These are phyloP conservation scores for Pseudogymnoascus sp. DNA, from an alignment of 2,329 filamentous ascomycete genomes.

Conservation along the genomic window DNA sequence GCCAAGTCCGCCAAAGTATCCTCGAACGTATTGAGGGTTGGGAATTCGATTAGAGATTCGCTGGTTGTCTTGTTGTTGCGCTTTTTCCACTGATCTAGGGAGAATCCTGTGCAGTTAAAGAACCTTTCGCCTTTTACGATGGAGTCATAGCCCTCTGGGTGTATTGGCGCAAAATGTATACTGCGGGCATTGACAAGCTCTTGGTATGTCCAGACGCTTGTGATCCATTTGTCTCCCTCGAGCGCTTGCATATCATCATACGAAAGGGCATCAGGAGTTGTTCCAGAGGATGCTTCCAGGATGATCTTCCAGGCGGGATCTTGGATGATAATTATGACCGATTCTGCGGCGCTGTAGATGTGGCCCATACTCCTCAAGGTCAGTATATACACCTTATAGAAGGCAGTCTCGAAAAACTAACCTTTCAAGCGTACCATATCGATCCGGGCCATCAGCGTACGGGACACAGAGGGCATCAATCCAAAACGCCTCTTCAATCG, in stretches of 20 bases:
- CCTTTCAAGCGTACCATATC: slow-evolving; percentile 16
- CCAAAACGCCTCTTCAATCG: slow-evolving; percentile 14
- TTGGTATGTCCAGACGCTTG: slow-evolving; percentile 16
- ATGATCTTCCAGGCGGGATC: slow-evolving; percentile 6
- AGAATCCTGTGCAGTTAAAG: background rate
- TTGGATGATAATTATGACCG: slow-evolving; percentile 9
- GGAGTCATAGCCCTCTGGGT: background rate
- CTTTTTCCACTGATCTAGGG: background rate
- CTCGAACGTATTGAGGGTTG: slow-evolving; percentile 3
- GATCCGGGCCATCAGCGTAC: slow-evolving; percentile 9
- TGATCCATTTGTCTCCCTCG: slow-evolving; percentile 12
- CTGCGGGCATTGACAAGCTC: slow-evolving; percentile 10
- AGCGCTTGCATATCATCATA: slow-evolving; percentile 3
- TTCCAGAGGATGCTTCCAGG: background rate
- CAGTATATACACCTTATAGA: background rate
- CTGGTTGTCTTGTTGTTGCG: background rate
- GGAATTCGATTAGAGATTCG: background rate
- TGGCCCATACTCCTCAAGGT: background rate
- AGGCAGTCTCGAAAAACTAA: background rate
- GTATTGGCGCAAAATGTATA: background rate
- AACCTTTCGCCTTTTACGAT: background rate
- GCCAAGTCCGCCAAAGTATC: slow-evolving; percentile 9
- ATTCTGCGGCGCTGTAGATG: background rate
- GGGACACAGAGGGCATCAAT: slow-evolving; percentile 18
- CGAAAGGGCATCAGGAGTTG: background rate